Conservation (phyloP, 2,329 filamentous ascomycete species). For the Aspergillus floridensis region DNA sequence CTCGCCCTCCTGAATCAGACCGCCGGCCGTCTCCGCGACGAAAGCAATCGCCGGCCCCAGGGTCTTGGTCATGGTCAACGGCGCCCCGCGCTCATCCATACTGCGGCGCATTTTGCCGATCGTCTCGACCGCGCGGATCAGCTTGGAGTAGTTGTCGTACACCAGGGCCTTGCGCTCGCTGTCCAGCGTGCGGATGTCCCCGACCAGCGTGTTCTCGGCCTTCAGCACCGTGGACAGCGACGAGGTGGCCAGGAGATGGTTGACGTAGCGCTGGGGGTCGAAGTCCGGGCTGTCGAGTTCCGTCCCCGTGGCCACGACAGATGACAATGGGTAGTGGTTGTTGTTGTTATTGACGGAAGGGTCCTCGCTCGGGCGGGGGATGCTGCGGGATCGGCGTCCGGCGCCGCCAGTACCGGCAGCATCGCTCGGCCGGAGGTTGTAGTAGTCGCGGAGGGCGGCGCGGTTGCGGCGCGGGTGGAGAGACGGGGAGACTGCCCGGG, state of each 20-base stretch:
- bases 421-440: constrained; percentile 66
- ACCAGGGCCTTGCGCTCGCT: constrained; percentile 96
- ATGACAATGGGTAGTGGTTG: constrained; percentile 16
- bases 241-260: constrained; percentile 42
- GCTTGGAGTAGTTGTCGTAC: constrained; percentile 96
- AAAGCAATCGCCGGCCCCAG: constrained; percentile 43
- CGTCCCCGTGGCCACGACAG: constrained; percentile 31
- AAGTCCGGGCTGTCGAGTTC: constrained; percentile 76
- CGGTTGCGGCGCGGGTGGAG: constrained; percentile 63
- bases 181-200: constrained; percentile 82
- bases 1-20: constrained; percentile 41
- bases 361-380: constrained; percentile 42
- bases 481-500: constrained; percentile 43
- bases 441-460: constrained; percentile 87
- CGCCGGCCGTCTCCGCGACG: constrained; percentile 44
- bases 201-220: constrained; percentile 46
- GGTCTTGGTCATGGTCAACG: constrained; percentile 48
- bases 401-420: constrained; percentile 32
- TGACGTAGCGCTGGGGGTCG: constrained; percentile 60
- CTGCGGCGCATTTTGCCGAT: constrained; percentile 67
- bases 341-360: constrained; percentile 15
- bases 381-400: constrained; percentile 35
- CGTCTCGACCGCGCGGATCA: constrained; percentile 94
- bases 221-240: constrained; percentile 45
- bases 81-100: constrained; percentile 46